phyloP scores from a whole-genome alignment of 2,329 filamentous ascomycete species.

The Diaporthe aspalathi region DNA sequence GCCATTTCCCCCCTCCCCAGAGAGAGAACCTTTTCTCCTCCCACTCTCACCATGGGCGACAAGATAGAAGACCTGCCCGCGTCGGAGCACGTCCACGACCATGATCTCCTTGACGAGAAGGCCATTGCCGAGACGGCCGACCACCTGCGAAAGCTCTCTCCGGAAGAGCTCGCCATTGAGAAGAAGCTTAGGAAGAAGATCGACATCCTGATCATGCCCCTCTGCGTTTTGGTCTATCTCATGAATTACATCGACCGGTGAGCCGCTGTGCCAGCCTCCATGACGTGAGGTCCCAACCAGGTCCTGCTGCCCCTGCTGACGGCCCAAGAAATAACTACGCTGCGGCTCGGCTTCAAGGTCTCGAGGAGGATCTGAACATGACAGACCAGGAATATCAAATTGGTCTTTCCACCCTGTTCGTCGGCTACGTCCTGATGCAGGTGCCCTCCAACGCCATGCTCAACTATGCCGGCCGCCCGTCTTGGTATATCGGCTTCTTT shows the following conservation, averaged over 20 bases:
- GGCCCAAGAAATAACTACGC: slow-evolving; percentile 44
- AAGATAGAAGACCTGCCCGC: slow-evolving; percentile 30
- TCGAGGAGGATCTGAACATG: slow-evolving; percentile 51
- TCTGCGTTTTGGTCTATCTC: slow-evolving; percentile 77
- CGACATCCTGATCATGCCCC: slow-evolving; percentile 73
- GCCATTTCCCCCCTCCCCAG: no score
- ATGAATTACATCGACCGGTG: slow-evolving; percentile 71
- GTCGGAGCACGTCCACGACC: slow-evolving; percentile 36
- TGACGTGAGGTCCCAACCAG: background rate
- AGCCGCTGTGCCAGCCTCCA: background rate
- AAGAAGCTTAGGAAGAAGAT: slow-evolving; percentile 71
- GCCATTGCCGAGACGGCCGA: slow-evolving; percentile 4
- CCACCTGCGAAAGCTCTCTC: slow-evolving; percentile 33
- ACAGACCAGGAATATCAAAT: slow-evolving; percentile 51
- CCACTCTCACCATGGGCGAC: slow-evolving; percentile 15
- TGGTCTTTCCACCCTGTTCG: slow-evolving; percentile 43
- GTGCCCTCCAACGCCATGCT: slow-evolving; percentile 45
- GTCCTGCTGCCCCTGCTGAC: slow-evolving; percentile 35
- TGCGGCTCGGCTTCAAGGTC: slow-evolving; percentile 62
- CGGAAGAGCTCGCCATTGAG: slow-evolving; percentile 57
- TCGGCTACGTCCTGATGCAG: slow-evolving; percentile 45
- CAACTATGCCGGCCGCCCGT: slow-evolving; percentile 48
- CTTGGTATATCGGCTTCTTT: slow-evolving; percentile 52
- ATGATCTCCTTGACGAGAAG: slow-evolving; percentile 30
- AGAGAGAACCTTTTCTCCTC: no score